These are phyloP conservation scores for Infundibulicybe gibba DNA, from an alignment of 768 basidiomycete genomes.

Conservation along the genomic window DNA sequence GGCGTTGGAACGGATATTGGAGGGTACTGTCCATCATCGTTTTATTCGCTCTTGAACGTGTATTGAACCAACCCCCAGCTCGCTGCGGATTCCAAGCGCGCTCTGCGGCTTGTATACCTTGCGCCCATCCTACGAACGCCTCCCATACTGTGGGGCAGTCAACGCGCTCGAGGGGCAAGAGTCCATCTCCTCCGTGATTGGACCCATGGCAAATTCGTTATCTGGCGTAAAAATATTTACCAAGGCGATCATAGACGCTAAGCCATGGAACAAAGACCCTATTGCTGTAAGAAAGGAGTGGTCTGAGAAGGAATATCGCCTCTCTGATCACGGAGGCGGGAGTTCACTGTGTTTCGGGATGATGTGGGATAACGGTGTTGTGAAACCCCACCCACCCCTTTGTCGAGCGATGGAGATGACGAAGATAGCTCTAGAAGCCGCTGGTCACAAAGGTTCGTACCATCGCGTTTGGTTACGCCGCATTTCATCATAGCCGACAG, in stretches of 20 bases:
- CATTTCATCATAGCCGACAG: constrained; percentile 25
- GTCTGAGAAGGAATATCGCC: constrained; percentile 38
- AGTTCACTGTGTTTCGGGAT: constrained; percentile 44
- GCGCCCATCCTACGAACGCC: constrained; percentile 49
- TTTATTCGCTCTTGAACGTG: neutral
- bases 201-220: constrained; percentile 50
- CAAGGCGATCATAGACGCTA: constrained; percentile 41
- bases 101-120: constrained; percentile 60
- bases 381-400: constrained; percentile 49
- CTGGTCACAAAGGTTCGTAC: constrained; percentile 42
- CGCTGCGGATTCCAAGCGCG: constrained; percentile 52
- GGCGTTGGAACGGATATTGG: constrained; percentile 66
- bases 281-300: constrained; percentile 44
- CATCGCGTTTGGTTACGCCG: constrained; percentile 5
- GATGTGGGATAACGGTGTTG: constrained; percentile 46
- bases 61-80: constrained; percentile 23
- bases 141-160: constrained; percentile 50
- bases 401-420: constrained; percentile 45
- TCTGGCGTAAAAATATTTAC: constrained; percentile 52
- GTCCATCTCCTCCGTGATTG: constrained; percentile 51
- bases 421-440: constrained; percentile 39
- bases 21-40: constrained; percentile 32
- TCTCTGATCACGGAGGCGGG: constrained; percentile 43
- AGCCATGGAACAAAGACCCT: constrained; percentile 58
- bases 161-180: constrained; percentile 56